A percentile compares a stretch with the other conserved stretches of the same genome.
Evolutionary conservation across 192 early-diverging fungal genomes (phyloP).

Genomic region (Anaeromyces robustus): DNA sequence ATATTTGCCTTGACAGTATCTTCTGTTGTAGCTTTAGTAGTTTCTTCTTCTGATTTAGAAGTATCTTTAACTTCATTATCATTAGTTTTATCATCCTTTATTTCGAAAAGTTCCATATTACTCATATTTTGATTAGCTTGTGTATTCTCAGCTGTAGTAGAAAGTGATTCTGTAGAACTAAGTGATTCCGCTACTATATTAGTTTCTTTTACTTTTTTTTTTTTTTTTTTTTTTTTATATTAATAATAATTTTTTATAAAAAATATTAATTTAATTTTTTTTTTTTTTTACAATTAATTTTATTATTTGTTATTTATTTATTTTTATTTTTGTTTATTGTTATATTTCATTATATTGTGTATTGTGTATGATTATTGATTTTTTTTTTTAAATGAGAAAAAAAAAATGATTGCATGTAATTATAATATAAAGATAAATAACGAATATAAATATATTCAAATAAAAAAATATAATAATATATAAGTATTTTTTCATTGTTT

Average conservation of each 20-base stretch:
- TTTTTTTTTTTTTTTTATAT: not conserved
- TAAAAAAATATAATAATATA: too few species aligned
- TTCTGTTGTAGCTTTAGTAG: not conserved
- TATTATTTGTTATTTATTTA: too few species aligned
- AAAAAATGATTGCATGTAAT: too few species aligned
- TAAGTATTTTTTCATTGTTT: too few species aligned
- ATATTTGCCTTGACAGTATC: not conserved
- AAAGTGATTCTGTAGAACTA: not conserved
- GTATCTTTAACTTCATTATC: not conserved
- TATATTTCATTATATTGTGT: too few species aligned
- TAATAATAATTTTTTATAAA: constrained; percentile 3
- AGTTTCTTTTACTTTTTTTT: not conserved
- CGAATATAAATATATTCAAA: too few species aligned
- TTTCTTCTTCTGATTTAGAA: not conserved
- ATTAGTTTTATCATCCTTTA: not conserved
- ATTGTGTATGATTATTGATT: too few species aligned
- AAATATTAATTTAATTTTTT: constrained; percentile 4
- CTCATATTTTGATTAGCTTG: not conserved
- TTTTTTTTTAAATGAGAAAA: too few species aligned
- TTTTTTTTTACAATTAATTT: constrained; percentile 2
- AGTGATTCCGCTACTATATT: not conserved
- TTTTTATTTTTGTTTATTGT: too few species aligned
- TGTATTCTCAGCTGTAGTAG: not conserved
- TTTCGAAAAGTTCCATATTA: not conserved
- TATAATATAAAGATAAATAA: too few species aligned